Evolutionary conservation across 2,329 filamentous ascomycete genomes (phyloP).

Genomic region (Botryotinia calthae): DNA sequence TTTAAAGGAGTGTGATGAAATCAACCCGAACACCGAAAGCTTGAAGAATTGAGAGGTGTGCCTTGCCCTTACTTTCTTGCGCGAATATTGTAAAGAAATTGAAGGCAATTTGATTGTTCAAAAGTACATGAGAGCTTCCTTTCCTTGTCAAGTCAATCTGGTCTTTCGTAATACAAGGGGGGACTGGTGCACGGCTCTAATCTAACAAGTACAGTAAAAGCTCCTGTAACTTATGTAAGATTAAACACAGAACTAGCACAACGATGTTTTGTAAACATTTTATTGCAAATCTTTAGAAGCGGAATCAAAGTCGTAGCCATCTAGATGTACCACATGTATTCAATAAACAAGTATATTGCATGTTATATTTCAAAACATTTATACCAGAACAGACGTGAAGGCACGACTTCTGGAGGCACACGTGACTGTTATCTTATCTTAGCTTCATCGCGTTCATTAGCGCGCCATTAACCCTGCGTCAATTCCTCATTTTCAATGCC

Average conservation of each 20-base stretch:
- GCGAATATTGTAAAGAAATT: not conserved
- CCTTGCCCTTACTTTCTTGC: not conserved
- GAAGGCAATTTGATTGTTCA: slow-evolving; percentile 9
- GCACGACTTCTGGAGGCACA: accelerated
- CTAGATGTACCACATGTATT: not conserved
- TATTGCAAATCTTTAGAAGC: not conserved
- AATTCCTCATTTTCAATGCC: not conserved
- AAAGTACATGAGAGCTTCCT: slow-evolving; percentile 5
- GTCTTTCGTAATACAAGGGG: slow-evolving; percentile 14
- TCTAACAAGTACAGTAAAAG: not conserved
- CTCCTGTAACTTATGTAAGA: not conserved
- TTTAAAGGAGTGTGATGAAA: slow-evolving; percentile 34
- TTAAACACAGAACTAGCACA: not conserved
- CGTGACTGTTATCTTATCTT: not conserved
- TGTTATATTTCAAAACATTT: not conserved
- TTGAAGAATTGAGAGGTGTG: not conserved
- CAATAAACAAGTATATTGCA: not conserved
- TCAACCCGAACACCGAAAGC: slow-evolving; percentile 19
- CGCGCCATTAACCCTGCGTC: not conserved
- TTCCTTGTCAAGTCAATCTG: slow-evolving; percentile 15
- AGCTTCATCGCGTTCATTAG: not conserved
- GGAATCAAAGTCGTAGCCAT: not conserved
- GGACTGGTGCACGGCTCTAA: not conserved
- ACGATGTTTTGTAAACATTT: not conserved
- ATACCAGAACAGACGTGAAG: not conserved